Evolutionary conservation across 805 yeast genomes (phyloP).

Genomic region (Candida railenensis): DNA sequence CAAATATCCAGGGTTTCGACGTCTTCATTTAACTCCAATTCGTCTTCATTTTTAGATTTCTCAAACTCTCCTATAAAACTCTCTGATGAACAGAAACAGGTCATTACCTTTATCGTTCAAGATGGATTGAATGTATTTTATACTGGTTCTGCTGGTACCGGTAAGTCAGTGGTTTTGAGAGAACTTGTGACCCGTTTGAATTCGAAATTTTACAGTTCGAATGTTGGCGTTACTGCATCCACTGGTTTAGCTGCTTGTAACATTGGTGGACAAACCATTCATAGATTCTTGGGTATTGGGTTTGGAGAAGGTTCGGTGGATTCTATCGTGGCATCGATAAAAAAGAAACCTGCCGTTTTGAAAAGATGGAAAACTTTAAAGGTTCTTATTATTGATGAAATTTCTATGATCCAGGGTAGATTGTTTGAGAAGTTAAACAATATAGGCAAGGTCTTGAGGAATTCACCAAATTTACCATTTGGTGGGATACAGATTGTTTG

Average conservation of each 20-base stretch:
- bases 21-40: slow-evolving; percentile 9
- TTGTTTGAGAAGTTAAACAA: slow-evolving; percentile 73
- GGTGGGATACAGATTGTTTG: slow-evolving; percentile 91
- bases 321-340: slow-evolving; percentile 47
- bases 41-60: slow-evolving; percentile 1
- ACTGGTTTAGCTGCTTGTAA: slow-evolving; percentile 85
- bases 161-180: slow-evolving; percentile 69
- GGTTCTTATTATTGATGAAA: slow-evolving; percentile 85
- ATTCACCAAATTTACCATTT: slow-evolving; percentile 60
- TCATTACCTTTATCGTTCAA: slow-evolving; percentile 51
- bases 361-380: slow-evolving; percentile 65
- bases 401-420: slow-evolving; percentile 88
- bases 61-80: slow-evolving; percentile 8
- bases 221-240: slow-evolving; percentile 81
- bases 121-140: slow-evolving; percentile 60
- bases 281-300: slow-evolving; percentile 78
- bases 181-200: slow-evolving; percentile 59
- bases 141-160: slow-evolving; percentile 88
- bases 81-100: slow-evolving; percentile 44
- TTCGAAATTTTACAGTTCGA: slow-evolving; percentile 37
- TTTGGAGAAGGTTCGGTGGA: slow-evolving; percentile 57
- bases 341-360: slow-evolving; percentile 39
- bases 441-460: slow-evolving; percentile 59
- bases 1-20: slow-evolving; percentile 10
- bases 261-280: slow-evolving; percentile 76